phyloP scores from a whole-genome alignment of 2,329 filamentous ascomycete species.

The Ophiostoma himal-ulmi region DNA sequence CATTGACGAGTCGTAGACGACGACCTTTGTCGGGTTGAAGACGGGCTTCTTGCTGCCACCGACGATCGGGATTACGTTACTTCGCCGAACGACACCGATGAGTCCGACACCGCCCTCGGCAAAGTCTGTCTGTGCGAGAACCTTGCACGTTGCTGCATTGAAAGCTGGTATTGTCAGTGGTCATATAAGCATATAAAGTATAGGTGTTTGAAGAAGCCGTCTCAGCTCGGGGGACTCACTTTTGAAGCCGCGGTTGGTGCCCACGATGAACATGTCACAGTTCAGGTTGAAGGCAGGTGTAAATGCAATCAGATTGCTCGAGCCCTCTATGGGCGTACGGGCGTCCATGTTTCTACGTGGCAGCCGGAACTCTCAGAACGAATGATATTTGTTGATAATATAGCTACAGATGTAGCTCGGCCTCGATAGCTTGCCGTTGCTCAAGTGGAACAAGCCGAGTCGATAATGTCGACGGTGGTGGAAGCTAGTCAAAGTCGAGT shows the following conservation, averaged over 20 bases:
- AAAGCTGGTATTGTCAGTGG: constrained; percentile 49
- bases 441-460: constrained; percentile 6
- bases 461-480: not conserved
- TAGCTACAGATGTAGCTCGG: not conserved
- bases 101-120: constrained; percentile 70
- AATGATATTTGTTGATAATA: not conserved
- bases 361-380: not conserved
- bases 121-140: constrained; percentile 62
- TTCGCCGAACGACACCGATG: constrained; percentile 78
- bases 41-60: constrained; percentile 82
- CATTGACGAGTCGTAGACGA: constrained; percentile 82
- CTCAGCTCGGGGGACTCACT: constrained; percentile 18
- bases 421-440: constrained; percentile 4
- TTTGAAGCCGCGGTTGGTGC: constrained; percentile 36
- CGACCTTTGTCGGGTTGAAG: constrained; percentile 71
- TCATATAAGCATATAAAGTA: not conserved
- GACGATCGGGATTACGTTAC: constrained; percentile 83
- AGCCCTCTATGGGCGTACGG: constrained; percentile 73
- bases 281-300: constrained; percentile 83
- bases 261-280: constrained; percentile 78
- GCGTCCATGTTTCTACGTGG: constrained; percentile 66
- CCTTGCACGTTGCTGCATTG: constrained; percentile 64
- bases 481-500: not conserved
- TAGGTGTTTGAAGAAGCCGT: too few relatives aligned
- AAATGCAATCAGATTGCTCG: constrained; percentile 66